Conservation (phyloP, 768 basidiomycete genomes). For the Floccularia luteovirens region DNA sequence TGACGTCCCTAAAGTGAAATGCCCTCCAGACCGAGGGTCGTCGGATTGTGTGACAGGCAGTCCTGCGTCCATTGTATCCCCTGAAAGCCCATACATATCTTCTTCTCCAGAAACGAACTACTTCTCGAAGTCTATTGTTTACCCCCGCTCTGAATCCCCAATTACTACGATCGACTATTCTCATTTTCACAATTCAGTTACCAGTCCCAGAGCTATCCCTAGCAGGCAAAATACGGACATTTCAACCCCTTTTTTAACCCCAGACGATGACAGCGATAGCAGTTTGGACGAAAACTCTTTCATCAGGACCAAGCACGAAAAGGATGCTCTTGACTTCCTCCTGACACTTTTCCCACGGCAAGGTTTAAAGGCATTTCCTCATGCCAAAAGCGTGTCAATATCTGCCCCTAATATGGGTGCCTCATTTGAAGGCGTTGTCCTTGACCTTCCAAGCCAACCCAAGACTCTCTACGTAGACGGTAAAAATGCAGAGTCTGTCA, state of each 20-base stretch:
- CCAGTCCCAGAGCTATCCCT: constrained; percentile 36
- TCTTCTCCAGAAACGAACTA: constrained; percentile 5
- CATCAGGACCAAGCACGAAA: constrained; percentile 36
- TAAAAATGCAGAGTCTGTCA: constrained; percentile 73
- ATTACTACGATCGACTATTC: constrained; percentile 11
- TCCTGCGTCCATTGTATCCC: constrained; percentile 58
- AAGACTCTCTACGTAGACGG: constrained; percentile 84
- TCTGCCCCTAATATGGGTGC: constrained; percentile 60
- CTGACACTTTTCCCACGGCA: constrained; percentile 72
- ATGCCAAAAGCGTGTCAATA: constrained; percentile 69
- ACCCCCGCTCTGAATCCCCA: constrained; percentile 9
- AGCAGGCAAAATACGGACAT: constrained; percentile 33
- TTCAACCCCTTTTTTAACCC: constrained; percentile 74
- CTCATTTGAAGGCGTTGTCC: constrained; percentile 71
- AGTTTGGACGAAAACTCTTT: constrained; percentile 24
- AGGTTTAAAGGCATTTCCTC: constrained; percentile 60
- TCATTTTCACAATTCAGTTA: constrained; percentile 15
- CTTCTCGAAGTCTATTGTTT: constrained; percentile 12
- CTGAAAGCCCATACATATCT: constrained; percentile 19
- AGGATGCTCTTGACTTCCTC: constrained; percentile 71
- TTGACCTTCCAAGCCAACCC: constrained; percentile 60
- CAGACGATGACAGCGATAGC: constrained; percentile 53
- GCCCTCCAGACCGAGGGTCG: constrained; percentile 96
- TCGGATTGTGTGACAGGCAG: constrained; percentile 92
- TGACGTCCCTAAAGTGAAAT: constrained; percentile 87